Percentiles rank a stretch among this genome's conserved stretches.
These are phyloP conservation scores for Paramecium octaurelia DNA, from an alignment of 73 alveolate genomes.

Conservation along the genomic window DNA sequence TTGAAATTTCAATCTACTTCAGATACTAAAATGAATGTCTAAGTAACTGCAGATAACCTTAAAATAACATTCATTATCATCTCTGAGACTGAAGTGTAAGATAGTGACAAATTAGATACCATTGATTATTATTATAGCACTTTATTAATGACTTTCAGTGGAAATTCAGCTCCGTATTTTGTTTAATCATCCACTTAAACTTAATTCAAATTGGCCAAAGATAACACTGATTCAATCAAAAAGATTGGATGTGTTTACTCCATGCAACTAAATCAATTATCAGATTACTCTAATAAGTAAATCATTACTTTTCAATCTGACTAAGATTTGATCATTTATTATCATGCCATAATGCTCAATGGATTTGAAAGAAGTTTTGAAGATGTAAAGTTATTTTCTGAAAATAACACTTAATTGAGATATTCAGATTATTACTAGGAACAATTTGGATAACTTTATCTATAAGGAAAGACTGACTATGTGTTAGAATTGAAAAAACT, in stretches of 20 bases:
- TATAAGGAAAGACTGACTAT: not conserved
- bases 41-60: not conserved
- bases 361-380: not conserved
- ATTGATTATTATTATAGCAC: not conserved
- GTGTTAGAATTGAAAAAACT: not conserved
- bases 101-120: not conserved
- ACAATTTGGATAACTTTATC: not conserved
- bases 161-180: conserved; percentile 4
- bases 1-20: not conserved
- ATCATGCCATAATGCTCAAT: not conserved
- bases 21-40: not conserved
- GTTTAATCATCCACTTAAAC: not conserved
- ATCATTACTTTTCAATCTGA: not conserved
- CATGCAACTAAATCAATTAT: not conserved
- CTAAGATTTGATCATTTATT: not conserved
- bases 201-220: not conserved
- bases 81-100: not conserved
- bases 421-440: conserved; percentile 21
- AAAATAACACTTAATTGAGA: not conserved
- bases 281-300: conserved; percentile 5
- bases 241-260: not conserved
- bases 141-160: not conserved
- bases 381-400: not conserved
- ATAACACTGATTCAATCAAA: not conserved
- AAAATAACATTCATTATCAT: not conserved